Conservation (phyloP, 164 flowering plant species). For the Vitis riparia region DNA sequence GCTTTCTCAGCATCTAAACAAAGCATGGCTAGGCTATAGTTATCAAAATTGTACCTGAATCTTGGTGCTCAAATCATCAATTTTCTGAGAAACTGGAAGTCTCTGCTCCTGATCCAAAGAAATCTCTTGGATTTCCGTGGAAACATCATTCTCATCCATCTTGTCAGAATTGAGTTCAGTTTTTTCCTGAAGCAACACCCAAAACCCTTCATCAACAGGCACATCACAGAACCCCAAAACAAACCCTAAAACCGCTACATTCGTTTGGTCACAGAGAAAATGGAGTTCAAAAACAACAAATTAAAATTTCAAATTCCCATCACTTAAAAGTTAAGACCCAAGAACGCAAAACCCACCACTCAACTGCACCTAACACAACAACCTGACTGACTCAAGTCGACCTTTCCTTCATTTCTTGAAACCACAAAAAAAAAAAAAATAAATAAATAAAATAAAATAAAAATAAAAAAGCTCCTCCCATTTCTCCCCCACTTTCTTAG, state of each 20-base stretch:
- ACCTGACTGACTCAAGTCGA: too few relatives aligned
- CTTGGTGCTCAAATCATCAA: constrained; percentile 39
- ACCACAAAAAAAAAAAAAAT: too few relatives aligned
- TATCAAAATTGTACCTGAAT: constrained; percentile 39
- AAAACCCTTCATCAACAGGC: not conserved
- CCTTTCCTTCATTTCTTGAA: too few relatives aligned
- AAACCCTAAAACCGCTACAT: not conserved
- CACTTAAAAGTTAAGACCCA: too few relatives aligned
- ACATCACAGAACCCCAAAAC: not conserved
- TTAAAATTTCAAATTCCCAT: too few relatives aligned
- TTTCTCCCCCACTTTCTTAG: too few relatives aligned
- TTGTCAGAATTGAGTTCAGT: constrained; percentile 14
- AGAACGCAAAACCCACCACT: too few relatives aligned
- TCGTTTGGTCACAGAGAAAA: not conserved
- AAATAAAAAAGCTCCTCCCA: too few relatives aligned
- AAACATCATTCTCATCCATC: constrained; percentile 21
- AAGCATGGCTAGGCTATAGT: not conserved
- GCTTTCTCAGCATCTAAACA: not conserved
- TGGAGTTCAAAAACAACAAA: not conserved
- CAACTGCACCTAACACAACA: too few relatives aligned
- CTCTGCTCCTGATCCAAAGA: constrained; percentile 32
- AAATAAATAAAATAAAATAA: too few relatives aligned
- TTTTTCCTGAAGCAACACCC: constrained; percentile 19
- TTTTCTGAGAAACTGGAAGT: constrained; percentile 46
- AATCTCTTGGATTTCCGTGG: constrained; percentile 22